Evolutionary conservation across 2,329 filamentous ascomycete species (phyloP), one percentile per base, ranked within the genome.

Genomic region (Aureobasidium sp.): DNA sequence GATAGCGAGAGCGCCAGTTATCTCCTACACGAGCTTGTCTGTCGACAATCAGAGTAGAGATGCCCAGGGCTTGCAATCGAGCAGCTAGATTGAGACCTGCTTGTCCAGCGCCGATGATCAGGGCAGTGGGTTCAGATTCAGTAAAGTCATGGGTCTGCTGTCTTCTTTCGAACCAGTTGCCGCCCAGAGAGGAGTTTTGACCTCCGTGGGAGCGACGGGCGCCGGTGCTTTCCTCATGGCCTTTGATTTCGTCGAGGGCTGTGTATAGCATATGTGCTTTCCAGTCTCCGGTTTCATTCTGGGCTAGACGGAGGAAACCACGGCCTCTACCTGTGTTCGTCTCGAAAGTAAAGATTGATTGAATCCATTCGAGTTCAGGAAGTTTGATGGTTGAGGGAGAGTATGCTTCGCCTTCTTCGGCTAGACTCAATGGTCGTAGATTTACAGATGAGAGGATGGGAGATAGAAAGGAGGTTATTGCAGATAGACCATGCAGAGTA

Each of bases 181-280:
- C 82, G 56, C 80, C 81, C 67, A 91, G 87, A 5, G 82, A 77
- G 86, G 90, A 92, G 70, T 91, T 92, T 71, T 85, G 85, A 0
- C 86, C 88, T 0, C 91, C 91, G 25, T 79, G 78, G 0, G 87
- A 83, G 33, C 91, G 81, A 5, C 80, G 81, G 1, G 71, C 71
- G 2, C 82, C 80, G 1, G 81, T 73, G 0, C 70, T 68, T 73
- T 92, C 88, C 66, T 89, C 85, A 59, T 84, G 77, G 0, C 84
- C 87, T 5, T 80, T 85, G 8, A 93, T 69, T 45, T 86, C 83
- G 1, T 82, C 72, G 7, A 93, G 77, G 0, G 82, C 80, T 0
- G 90, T 92, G 71, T 88, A 92, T 0, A 93, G 71, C 1, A 88
- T 90, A 68, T 87, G 91, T 0, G 88, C 85, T 72, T 88, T 90